These are phyloP conservation scores for Fragosphaeria purpurea DNA, from an alignment of 2,329 filamentous ascomycete genomes.

Conservation along the genomic window DNA sequence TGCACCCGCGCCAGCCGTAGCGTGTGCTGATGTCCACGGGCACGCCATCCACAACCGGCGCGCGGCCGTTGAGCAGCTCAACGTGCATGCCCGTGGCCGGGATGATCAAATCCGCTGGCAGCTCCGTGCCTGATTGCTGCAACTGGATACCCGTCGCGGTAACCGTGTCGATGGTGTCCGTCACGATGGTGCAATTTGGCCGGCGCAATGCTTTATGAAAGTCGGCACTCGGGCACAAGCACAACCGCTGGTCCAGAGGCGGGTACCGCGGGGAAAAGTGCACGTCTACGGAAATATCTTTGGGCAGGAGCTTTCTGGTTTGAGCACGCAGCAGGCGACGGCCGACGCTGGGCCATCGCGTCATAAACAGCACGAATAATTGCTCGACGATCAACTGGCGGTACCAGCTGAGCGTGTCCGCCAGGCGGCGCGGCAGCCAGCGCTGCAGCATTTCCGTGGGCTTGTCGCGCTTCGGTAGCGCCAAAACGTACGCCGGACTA, in stretches of 20 bases:
- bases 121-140: constrained; percentile 24
- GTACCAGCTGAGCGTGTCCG: constrained; percentile 37
- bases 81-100: constrained; percentile 55
- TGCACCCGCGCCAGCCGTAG: constrained; percentile 48
- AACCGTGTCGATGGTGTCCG: constrained; percentile 34
- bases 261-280: constrained; percentile 57
- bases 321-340: constrained; percentile 34
- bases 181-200: constrained; percentile 31
- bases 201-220: constrained; percentile 35
- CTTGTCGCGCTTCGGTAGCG: constrained; percentile 33
- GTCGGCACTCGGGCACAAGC: constrained; percentile 49
- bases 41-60: constrained; percentile 40
- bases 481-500: constrained; percentile 60
- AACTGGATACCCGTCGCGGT: constrained; percentile 34
- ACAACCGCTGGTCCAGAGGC: constrained; percentile 67
- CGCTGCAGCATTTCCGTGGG: constrained; percentile 27
- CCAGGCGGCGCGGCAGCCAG: constrained; percentile 37
- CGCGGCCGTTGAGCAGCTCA: constrained; percentile 41
- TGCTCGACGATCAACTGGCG: constrained; percentile 37
- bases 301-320: constrained; percentile 42
- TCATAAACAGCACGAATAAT: constrained; percentile 39
- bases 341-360: constrained; percentile 40
- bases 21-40: constrained; percentile 31
- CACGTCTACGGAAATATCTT: constrained; percentile 41
- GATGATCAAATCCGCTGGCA: constrained; percentile 52